phyloP scores from a whole-genome alignment of 1,284 basidiomycete genomes.

The Mrakiaceae sp. region DNA sequence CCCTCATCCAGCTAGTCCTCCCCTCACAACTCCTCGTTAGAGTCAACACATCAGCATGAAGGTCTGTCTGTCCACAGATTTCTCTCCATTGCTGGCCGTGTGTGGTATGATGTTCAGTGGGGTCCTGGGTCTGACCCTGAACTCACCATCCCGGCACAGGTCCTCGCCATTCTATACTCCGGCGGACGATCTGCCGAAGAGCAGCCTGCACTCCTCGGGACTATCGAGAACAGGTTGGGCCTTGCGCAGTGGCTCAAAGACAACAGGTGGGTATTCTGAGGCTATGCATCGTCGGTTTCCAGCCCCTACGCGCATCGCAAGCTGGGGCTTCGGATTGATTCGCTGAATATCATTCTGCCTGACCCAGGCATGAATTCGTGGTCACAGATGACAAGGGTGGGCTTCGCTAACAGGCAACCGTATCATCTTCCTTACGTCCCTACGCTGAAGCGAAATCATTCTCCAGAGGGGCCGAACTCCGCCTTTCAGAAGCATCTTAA shows the following conservation, averaged over 20 bases:
- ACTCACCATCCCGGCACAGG: constrained; percentile 34
- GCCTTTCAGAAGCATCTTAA: constrained; percentile 79
- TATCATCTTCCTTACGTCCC: too few relatives aligned
- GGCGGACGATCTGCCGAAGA: constrained; percentile 55
- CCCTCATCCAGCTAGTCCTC: too few relatives aligned
- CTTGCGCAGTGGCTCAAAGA: constrained; percentile 58
- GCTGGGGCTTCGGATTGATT: constrained; percentile 34
- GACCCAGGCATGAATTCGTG: constrained; percentile 32
- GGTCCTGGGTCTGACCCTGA: too few relatives aligned
- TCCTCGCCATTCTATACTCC: constrained; percentile 60
- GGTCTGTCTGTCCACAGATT: too few relatives aligned
- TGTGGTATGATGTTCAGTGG: too few relatives aligned
- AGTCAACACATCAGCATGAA: too few relatives aligned
- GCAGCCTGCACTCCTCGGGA: constrained; percentile 77
- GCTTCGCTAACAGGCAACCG: too few relatives aligned
- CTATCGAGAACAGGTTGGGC: constrained; percentile 77
- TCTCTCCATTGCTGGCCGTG: too few relatives aligned
- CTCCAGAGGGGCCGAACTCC: constrained; percentile 59
- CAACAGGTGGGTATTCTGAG: constrained; percentile 33
- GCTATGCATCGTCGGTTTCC: too few relatives aligned
- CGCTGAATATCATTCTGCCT: too few relatives aligned
- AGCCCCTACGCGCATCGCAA: constrained; percentile 45
- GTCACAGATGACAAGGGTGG: constrained; percentile 63
- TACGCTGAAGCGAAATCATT: too few relatives aligned
- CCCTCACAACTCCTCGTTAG: too few relatives aligned